Evolutionary conservation across 805 yeast species (phyloP).

Genomic region (Cyberlindnera americana): DNA sequence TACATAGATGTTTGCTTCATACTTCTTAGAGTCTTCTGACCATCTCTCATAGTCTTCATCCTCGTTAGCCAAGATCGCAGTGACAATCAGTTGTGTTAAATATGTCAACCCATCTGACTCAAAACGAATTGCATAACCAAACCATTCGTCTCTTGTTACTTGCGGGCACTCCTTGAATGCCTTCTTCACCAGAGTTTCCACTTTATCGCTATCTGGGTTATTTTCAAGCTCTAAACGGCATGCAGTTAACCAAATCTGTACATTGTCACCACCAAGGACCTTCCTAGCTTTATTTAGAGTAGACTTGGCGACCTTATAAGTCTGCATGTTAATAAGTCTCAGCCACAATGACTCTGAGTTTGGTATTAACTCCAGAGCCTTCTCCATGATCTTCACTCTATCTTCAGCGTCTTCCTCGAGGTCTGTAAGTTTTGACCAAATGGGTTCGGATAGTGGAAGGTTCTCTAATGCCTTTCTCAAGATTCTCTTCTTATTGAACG

Average conservation of each 20-base stretch:
- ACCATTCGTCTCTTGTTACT: constrained; percentile 46
- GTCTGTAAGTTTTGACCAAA: constrained; percentile 71
- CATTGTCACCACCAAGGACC: constrained; percentile 38
- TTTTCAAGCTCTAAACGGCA: constrained; percentile 61
- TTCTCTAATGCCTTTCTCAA: constrained; percentile 69
- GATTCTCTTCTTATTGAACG: constrained; percentile 48
- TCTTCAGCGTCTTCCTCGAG: constrained; percentile 52
- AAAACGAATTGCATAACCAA: constrained; percentile 49
- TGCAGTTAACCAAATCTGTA: constrained; percentile 67
- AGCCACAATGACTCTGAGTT: constrained; percentile 63
- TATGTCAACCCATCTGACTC: constrained; percentile 43
- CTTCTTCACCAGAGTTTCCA: constrained; percentile 45
- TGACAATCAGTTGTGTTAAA: constrained; percentile 54
- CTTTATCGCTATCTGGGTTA: constrained; percentile 39
- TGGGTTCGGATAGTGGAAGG: constrained; percentile 48
- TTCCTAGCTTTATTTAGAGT: constrained; percentile 61
- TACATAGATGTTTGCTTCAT: constrained; percentile 20
- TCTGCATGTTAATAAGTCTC: constrained; percentile 43
- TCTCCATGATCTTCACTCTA: constrained; percentile 49
- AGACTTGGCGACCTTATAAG: constrained; percentile 46
- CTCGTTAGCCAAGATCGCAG: constrained; percentile 35
- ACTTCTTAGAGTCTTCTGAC: constrained; percentile 24
- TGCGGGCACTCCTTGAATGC: constrained; percentile 41
- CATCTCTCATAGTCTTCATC: constrained; percentile 26
- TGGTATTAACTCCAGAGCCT: constrained; percentile 71